Conservation (phyloP, 305 asterid species). For the Solanum hybrid region DNA sequence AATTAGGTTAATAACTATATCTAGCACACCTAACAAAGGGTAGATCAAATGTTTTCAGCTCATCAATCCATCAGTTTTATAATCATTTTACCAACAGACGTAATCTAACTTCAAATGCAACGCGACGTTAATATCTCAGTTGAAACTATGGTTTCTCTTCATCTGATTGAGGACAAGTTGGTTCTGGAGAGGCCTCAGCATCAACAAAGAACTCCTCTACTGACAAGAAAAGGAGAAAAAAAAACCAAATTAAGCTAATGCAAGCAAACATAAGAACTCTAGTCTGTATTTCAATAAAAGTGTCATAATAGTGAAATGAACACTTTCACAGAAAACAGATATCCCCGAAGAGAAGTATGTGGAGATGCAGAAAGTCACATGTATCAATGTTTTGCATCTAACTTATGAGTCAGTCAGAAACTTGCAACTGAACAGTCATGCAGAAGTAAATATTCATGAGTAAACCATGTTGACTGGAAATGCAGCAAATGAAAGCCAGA, state of each 20-base stretch:
- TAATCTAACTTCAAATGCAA: conserved; percentile 2
- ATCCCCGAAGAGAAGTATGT: background rate
- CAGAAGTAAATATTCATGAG: background rate
- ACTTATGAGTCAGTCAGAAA: background rate
- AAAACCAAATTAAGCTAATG: background rate
- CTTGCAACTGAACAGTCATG: background rate
- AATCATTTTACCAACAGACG: background rate
- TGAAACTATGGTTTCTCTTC: conserved; percentile 67
- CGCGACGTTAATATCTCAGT: background rate
- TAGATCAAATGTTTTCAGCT: background rate
- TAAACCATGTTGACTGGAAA: background rate
- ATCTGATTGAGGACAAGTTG: conserved; percentile 56
- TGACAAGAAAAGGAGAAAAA: conserved; percentile 13
- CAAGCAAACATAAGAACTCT: background rate
- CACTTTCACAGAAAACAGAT: background rate
- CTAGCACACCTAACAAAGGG: background rate
- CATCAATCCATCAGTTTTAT: background rate
- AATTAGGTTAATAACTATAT: background rate
- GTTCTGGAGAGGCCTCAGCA: conserved; percentile 69
- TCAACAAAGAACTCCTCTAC: conserved; percentile 94
- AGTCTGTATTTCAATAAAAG: background rate
- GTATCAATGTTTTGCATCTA: background rate
- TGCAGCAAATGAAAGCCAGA: background rate
- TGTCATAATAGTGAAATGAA: background rate
- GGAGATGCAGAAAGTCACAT: background rate